These are phyloP conservation scores for Capsicum pubescens DNA, from an alignment of 257 asterid species.

Conservation along the genomic window DNA sequence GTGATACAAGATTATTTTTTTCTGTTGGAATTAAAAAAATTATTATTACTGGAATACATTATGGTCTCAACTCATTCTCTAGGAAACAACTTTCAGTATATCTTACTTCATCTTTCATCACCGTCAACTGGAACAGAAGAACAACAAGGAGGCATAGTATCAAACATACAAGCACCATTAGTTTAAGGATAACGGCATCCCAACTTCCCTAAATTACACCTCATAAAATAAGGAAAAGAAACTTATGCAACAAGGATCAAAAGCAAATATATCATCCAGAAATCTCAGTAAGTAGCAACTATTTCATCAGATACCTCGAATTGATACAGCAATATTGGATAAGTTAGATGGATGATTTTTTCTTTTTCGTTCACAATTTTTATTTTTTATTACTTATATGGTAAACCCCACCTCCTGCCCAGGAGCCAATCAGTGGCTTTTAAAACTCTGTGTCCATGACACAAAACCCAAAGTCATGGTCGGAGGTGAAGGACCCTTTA, in stretches of 20 bases:
- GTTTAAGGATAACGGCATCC: background rate
- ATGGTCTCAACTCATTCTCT: background rate
- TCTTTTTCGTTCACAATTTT: background rate
- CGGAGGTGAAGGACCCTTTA: no score
- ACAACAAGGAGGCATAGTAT: background rate
- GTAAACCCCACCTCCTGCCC: background rate
- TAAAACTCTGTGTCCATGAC: no score
- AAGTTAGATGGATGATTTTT: background rate
- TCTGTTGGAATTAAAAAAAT: background rate
- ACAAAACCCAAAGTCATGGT: no score
- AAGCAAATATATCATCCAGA: background rate
- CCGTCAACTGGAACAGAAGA: background rate
- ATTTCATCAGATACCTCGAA: background rate
- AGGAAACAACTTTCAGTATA: conserved; percentile 13
- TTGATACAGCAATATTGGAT: background rate
- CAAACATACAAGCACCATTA: background rate
- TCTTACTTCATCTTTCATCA: background rate
- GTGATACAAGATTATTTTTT: background rate
- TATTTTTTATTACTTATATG: background rate
- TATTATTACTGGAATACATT: background rate
- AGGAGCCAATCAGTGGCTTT: no score
- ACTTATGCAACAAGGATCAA: conserved; percentile 5
- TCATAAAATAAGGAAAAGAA: conserved; percentile 3
- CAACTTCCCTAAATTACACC: background rate
- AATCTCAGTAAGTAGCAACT: background rate